Base-by-base conservation (phyloP, 2,329 filamentous ascomycete genomes). In the Cercospora sp. region DNA sequence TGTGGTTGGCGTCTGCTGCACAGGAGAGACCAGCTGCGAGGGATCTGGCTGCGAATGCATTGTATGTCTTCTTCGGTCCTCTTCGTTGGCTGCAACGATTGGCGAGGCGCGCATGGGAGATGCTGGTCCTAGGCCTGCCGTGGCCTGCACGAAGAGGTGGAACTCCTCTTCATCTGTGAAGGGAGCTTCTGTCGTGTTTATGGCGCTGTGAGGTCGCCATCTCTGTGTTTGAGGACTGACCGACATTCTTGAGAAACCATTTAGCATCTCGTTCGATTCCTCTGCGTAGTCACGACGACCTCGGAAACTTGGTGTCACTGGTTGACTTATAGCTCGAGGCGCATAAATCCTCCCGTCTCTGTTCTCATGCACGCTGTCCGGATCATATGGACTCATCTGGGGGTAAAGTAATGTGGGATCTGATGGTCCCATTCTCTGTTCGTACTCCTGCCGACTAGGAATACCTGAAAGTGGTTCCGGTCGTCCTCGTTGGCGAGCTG, bases 131-230 rank as follows among this genome's bases (percentile, higher is more conserved):
- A 78, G 68, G 13, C 77, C 77, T 12, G 74, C 74, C 4, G 76
- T 78, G 12, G 77, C 77, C 57, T 76, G 73, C 4, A 74, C 76
- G 57, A 78, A 78, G 3, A 78, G 65, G 26, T 72, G 70, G 61
- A 77, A 75, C 31, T 78, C 76, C 55, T 74, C 70, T 53, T 73
- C 70, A 60, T 75, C 72, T 5, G 69, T 70, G 66, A 78, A 76
- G 4, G 74, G 72, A 3, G 70, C 71, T 31, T 76, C 75, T 20
- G 60, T 63, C 0, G 65, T 62, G 42, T 66, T 68, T 2, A 45
- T 67, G 2, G 58, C 51, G 51, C 64, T 72, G 16, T 69, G 68
- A 33, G 64, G 66, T 23, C 71, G 64, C 53, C 67, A 53, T 26
- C 58, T 48, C 18, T 40, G 45, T 9, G 71, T 60, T 18, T 71